These are phyloP conservation scores for Vitis hybrid DNA, from an alignment of 177 flowering plant genomes.

Conservation along the genomic window DNA sequence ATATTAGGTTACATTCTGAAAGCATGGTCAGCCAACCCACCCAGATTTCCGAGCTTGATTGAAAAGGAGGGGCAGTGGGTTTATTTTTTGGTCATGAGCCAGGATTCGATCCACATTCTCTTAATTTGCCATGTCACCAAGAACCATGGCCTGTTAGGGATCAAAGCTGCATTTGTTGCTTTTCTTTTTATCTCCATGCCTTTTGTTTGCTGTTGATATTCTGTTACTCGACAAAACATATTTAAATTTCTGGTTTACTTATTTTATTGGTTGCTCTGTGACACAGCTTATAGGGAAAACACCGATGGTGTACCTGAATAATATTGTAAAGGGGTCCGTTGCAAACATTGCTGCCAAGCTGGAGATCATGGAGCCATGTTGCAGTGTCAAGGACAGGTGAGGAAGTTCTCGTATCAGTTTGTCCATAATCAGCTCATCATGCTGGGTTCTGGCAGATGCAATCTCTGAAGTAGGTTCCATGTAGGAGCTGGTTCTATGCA, in stretches of 20 bases:
- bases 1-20: too few relatives aligned
- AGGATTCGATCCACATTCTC: too few relatives aligned
- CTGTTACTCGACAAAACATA: neutral
- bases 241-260: neutral
- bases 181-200: neutral
- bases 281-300: constrained; percentile 92
- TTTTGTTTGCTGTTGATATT: neutral
- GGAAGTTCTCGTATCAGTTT: neutral
- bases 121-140: too few relatives aligned
- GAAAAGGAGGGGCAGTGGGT: too few relatives aligned
- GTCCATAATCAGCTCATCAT: neutral
- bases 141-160: too few relatives aligned
- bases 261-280: constrained; percentile 15
- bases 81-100: too few relatives aligned
- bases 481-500: neutral
- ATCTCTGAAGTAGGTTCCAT: neutral
- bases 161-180: too few relatives aligned
- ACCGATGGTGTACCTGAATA: constrained; percentile 91
- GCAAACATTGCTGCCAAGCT: constrained; percentile 92
- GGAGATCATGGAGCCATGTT: constrained; percentile 95
- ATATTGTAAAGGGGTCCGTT: constrained; percentile 56
- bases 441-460: neutral
- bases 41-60: too few relatives aligned
- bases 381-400: constrained; percentile 95
- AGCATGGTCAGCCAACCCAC: too few relatives aligned